A percentile compares a stretch with the other conserved stretches of the same genome.
These are phyloP conservation scores for Gonium pectorale DNA, from an alignment of 139 green algal species.

Conservation along the genomic window DNA sequence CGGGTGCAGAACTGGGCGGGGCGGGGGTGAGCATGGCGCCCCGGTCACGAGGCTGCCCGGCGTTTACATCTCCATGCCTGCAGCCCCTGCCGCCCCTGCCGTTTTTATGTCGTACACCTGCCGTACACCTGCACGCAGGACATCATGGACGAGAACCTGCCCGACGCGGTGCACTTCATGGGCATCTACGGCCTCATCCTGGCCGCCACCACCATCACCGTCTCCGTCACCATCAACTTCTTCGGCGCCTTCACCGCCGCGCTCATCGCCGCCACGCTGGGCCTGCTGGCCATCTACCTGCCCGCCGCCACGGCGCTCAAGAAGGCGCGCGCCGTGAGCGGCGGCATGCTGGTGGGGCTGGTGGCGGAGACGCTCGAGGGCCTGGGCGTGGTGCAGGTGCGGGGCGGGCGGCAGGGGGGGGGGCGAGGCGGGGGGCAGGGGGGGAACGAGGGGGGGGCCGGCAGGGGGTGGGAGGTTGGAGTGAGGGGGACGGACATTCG, in stretches of 20 bases:
- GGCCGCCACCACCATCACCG: constrained; percentile 67
- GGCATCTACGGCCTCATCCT: constrained; percentile 77
- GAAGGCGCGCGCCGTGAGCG: constrained; percentile 59
- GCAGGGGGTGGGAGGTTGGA: no score
- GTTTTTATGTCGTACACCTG: no score
- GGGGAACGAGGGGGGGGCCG: no score
- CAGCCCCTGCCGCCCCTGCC: no score
- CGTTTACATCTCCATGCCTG: no score
- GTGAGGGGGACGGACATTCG: no score
- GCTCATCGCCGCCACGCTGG: constrained; percentile 59
- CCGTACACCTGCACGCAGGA: no score
- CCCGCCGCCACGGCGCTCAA: constrained; percentile 73
- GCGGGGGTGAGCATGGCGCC: no score
- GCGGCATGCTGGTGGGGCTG: constrained; percentile 67
- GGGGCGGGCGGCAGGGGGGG: no score
- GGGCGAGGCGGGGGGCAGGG: no score
- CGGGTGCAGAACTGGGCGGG: no score
- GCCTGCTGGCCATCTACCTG: constrained; percentile 72
- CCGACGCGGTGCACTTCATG: constrained; percentile 66
- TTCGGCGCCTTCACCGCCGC: constrained; percentile 67
- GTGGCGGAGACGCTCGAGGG: constrained; percentile 73
- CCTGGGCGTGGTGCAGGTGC: constrained; percentile 67
- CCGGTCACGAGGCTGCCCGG: no score
- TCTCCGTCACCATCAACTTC: constrained; percentile 69
- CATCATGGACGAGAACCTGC: constrained; percentile 71